phyloP scores from a whole-genome alignment of 208 protist genomes.

The Trypanosoma grayi region DNA sequence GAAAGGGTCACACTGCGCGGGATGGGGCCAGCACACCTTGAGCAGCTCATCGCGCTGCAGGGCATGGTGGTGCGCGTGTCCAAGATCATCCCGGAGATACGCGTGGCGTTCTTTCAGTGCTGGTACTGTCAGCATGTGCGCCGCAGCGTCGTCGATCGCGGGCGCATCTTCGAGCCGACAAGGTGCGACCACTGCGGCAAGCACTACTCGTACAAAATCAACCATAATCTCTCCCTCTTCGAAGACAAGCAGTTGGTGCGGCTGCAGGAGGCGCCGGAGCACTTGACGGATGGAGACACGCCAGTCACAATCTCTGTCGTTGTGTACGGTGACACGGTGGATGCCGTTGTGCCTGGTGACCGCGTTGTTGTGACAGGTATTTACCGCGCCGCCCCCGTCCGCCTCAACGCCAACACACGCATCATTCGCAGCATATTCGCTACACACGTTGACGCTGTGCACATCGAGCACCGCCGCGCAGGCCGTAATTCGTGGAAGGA shows the following conservation, averaged over 20 bases:
- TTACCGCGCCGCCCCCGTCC: slow-evolving; percentile 92
- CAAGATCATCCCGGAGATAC: slow-evolving; percentile 92
- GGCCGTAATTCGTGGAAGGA: slow-evolving; percentile 28
- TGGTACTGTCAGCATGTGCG: slow-evolving; percentile 87
- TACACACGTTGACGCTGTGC: slow-evolving; percentile 97
- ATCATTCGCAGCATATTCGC: slow-evolving; percentile 95
- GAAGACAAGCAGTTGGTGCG: slow-evolving; percentile 97
- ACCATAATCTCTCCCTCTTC: slow-evolving; percentile 96
- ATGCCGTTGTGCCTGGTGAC: slow-evolving; percentile 96
- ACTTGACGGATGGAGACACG: slow-evolving; percentile 98
- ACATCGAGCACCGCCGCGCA: slow-evolving; percentile 91
- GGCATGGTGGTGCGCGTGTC: slow-evolving; percentile 93
- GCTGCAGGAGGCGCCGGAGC: slow-evolving; percentile 98
- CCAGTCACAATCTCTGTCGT: slow-evolving; percentile 97
- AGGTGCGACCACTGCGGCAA: slow-evolving; percentile 91
- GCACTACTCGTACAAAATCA: slow-evolving; percentile 85
- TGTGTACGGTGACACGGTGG: slow-evolving; percentile 95
- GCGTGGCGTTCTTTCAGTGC: slow-evolving; percentile 96
- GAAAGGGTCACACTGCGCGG: slow-evolving; percentile 62
- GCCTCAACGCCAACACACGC: slow-evolving; percentile 93
- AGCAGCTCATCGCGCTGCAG: slow-evolving; percentile 82
- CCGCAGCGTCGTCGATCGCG: slow-evolving; percentile 80
- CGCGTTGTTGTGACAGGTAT: slow-evolving; percentile 98
- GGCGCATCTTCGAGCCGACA: slow-evolving; percentile 96
- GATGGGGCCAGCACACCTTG: slow-evolving; percentile 72